Evolutionary conservation across 2,329 filamentous ascomycete genomes (phyloP).

Genomic region (Hymenoscyphus scutula): DNA sequence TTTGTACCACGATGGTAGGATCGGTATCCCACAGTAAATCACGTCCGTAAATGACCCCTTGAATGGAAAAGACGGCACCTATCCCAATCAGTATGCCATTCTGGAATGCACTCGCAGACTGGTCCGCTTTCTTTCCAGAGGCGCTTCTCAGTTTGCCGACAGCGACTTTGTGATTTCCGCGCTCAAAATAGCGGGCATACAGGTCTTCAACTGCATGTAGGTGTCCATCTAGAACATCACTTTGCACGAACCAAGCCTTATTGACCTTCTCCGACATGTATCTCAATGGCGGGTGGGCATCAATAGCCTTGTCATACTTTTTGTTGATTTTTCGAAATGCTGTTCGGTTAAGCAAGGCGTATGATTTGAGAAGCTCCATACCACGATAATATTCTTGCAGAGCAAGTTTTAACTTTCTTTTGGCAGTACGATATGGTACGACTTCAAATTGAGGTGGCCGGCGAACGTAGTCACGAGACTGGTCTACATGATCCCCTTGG

Average conservation of each 20-base stretch:
- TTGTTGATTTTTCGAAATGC: constrained; percentile 98
- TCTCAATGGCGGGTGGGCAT: constrained; percentile 71
- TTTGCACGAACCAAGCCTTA: constrained; percentile 86
- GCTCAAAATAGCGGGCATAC: constrained; percentile 92
- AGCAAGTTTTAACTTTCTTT: constrained; percentile 86
- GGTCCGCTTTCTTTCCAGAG: constrained; percentile 54
- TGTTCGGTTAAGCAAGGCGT: constrained; percentile 83
- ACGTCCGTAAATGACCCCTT: constrained; percentile 61
- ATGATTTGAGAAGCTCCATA: constrained; percentile 88
- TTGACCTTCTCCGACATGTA: constrained; percentile 93
- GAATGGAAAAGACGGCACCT: constrained; percentile 62
- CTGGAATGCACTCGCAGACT: constrained; percentile 57
- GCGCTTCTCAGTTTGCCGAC: constrained; percentile 80
- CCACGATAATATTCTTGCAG: constrained; percentile 91
- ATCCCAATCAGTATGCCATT: constrained; percentile 67
- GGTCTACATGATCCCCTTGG: constrained; percentile 32
- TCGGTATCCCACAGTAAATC: constrained; percentile 52
- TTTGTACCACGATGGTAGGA: constrained; percentile 47
- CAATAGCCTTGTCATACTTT: constrained; percentile 91
- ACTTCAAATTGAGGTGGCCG: constrained; percentile 50
- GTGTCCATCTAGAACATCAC: constrained; percentile 76
- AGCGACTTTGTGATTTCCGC: constrained; percentile 88
- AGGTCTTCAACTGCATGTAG: constrained; percentile 83
- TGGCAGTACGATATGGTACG: constrained; percentile 82
- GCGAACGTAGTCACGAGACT: constrained; percentile 49